These are phyloP conservation scores for Kurtzmaniella quercitrusa DNA, from an alignment of 1,139 yeast genomes.

Conservation along the genomic window DNA sequence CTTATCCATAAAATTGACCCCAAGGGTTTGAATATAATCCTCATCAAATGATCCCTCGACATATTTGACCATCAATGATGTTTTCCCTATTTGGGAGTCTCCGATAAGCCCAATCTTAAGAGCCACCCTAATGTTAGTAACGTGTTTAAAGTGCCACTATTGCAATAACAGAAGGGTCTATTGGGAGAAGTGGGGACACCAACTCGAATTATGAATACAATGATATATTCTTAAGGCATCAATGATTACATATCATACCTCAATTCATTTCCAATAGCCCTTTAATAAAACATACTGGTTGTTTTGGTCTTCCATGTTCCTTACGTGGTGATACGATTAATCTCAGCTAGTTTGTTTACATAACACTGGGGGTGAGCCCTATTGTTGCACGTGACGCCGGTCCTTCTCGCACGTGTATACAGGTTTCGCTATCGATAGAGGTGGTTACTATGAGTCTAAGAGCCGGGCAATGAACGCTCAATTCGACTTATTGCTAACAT, in stretches of 20 bases:
- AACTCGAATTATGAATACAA: no score
- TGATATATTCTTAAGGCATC: no score
- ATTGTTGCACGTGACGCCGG: neutral
- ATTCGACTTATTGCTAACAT: no score
- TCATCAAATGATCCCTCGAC: slow-evolving; percentile 94
- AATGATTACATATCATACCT: no score
- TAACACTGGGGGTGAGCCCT: slow-evolving; percentile 3
- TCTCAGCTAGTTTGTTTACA: slow-evolving; percentile 7
- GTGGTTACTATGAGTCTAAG: no score
- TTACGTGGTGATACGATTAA: neutral
- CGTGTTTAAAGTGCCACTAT: slow-evolving; percentile 8
- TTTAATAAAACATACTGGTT: slow-evolving; percentile 31
- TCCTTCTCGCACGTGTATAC: neutral
- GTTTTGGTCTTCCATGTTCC: slow-evolving; percentile 21
- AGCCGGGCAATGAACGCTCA: no score
- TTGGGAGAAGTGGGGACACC: neutral
- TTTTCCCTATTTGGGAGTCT: slow-evolving; percentile 97
- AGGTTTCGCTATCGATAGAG: neutral
- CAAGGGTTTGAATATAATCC: slow-evolving; percentile 87
- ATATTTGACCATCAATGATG: slow-evolving; percentile 94
- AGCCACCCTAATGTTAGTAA: slow-evolving; percentile 47
- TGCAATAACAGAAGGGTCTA: slow-evolving; percentile 3
- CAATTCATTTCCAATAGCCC: neutral
- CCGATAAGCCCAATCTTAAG: slow-evolving; percentile 93
- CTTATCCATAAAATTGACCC: slow-evolving; percentile 94